Evolutionary conservation across 78 protist genomes (phyloP).

Genomic region (Dictyostelium firmibasis): DNA sequence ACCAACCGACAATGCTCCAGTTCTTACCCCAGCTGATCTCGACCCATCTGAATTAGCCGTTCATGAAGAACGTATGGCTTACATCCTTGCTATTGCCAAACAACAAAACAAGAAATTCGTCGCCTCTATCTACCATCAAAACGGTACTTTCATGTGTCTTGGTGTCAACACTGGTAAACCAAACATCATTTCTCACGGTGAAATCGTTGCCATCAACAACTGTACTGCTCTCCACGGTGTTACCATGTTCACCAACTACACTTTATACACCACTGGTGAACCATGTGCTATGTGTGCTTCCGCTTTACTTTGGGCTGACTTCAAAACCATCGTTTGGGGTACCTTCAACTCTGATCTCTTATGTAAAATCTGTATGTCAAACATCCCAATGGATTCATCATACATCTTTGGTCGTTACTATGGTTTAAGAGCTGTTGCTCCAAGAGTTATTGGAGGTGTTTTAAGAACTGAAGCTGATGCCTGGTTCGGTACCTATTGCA

Average conservation of each 20-base stretch:
- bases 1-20: background rate
- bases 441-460: slow-evolving; percentile 61
- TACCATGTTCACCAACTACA: background rate
- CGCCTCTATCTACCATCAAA: slow-evolving; percentile 28
- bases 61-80: slow-evolving; percentile 39
- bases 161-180: slow-evolving; percentile 71
- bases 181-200: slow-evolving; percentile 68
- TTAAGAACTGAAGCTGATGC: slow-evolving; percentile 18
- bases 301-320: slow-evolving; percentile 49
- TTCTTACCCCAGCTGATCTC: slow-evolving; percentile 31
- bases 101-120: slow-evolving; percentile 37
- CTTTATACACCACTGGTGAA: slow-evolving; percentile 67
- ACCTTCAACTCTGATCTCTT: slow-evolving; percentile 27
- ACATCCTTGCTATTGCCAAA: background rate
- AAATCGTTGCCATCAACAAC: slow-evolving; percentile 70
- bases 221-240: slow-evolving; percentile 40
- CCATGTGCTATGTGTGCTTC: slow-evolving; percentile 74
- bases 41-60: background rate
- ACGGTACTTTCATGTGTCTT: slow-evolving; percentile 8
- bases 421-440: slow-evolving; percentile 17
- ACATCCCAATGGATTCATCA: slow-evolving; percentile 54
- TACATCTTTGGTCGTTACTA: slow-evolving; percentile 26
- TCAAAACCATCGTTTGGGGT: slow-evolving; percentile 47
- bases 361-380: slow-evolving; percentile 63
- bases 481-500: slow-evolving; percentile 38